phyloP scores from a whole-genome alignment of 73 alveolate species.

The Paramecium tetraurelia region DNA sequence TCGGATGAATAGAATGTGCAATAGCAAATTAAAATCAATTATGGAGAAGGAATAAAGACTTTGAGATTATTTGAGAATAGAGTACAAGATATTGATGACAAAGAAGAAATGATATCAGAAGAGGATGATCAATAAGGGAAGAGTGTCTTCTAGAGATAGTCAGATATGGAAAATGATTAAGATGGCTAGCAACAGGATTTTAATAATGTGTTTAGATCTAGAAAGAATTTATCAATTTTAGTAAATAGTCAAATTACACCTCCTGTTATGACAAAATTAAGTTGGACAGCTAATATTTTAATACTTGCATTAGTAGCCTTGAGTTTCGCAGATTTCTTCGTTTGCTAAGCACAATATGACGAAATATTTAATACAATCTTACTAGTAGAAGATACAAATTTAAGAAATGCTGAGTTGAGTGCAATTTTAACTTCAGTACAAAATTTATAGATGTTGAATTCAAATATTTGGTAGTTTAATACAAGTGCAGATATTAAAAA shows the following conservation, averaged over 20 bases:
- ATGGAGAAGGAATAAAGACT: conserved; percentile 38
- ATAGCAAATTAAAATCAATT: neutral
- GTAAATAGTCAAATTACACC: conserved; percentile 53
- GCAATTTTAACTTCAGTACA: neutral
- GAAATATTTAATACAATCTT: conserved; percentile 7
- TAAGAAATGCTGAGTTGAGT: conserved; percentile 33
- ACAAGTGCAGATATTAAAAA: neutral
- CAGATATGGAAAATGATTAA: neutral
- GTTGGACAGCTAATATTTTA: conserved; percentile 53
- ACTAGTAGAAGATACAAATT: neutral
- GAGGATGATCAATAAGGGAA: conserved; percentile 5
- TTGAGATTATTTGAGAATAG: conserved; percentile 36
- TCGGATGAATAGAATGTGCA: neutral
- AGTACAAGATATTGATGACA: conserved; percentile 5
- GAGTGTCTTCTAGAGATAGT: conserved; percentile 22
- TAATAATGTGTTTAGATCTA: conserved; percentile 46
- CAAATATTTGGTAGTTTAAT: neutral
- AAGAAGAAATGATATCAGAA: conserved; percentile 34
- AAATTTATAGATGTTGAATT: conserved; percentile 36
- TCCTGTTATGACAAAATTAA: neutral
- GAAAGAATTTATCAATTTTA: conserved; percentile 39
- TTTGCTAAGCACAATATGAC: conserved; percentile 4
- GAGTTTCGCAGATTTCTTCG: conserved; percentile 50
- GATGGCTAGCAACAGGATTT: neutral
- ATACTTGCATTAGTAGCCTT: conserved; percentile 12